Conservation (phyloP, 2,329 filamentous ascomycete genomes). For the Penicillium capsulatum region DNA sequence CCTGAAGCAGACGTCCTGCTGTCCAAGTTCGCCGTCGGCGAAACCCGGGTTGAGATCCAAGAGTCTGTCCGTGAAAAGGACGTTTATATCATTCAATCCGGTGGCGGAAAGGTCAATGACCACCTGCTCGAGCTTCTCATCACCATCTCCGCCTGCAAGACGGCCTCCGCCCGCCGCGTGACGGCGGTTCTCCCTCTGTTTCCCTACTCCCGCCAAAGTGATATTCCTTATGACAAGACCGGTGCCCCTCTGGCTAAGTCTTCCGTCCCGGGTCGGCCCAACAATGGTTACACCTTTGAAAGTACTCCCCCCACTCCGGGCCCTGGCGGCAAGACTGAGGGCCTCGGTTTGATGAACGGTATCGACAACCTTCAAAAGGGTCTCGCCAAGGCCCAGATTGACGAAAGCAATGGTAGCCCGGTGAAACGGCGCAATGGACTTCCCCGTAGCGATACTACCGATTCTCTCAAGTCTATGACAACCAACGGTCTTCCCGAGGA, state of each 20-base stretch:
- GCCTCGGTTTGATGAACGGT: slow-evolving; percentile 61
- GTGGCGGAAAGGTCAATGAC: slow-evolving; percentile 90
- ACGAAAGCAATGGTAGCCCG: slow-evolving; percentile 46
- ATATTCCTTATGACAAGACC: slow-evolving; percentile 93
- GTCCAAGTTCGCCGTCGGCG: slow-evolving; percentile 88
- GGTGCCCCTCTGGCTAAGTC: slow-evolving; percentile 81
- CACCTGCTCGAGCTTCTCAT: slow-evolving; percentile 95
- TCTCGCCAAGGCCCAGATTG: slow-evolving; percentile 63
- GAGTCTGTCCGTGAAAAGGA: slow-evolving; percentile 97
- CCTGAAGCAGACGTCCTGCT: slow-evolving; percentile 80
- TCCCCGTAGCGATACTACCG: slow-evolving; percentile 37
- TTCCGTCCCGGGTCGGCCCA: slow-evolving; percentile 39
- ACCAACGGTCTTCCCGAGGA: slow-evolving; percentile 59
- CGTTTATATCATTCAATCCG: slow-evolving; percentile 97
- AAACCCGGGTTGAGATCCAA: slow-evolving; percentile 90
- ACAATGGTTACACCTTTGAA: slow-evolving; percentile 75
- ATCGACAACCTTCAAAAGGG: slow-evolving; percentile 67
- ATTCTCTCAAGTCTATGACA: slow-evolving; percentile 35
- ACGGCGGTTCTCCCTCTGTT: slow-evolving; percentile 93
- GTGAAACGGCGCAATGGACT: slow-evolving; percentile 44
- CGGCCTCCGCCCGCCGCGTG: slow-evolving; percentile 84
- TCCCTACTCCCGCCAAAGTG: slow-evolving; percentile 92
- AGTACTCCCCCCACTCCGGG: slow-evolving; percentile 83
- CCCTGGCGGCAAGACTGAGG: slow-evolving; percentile 65
- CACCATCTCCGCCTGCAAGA: slow-evolving; percentile 97